Base-by-base conservation (phyloP, 148 eudicot genomes). In the Pouteria glomerata region DNA sequence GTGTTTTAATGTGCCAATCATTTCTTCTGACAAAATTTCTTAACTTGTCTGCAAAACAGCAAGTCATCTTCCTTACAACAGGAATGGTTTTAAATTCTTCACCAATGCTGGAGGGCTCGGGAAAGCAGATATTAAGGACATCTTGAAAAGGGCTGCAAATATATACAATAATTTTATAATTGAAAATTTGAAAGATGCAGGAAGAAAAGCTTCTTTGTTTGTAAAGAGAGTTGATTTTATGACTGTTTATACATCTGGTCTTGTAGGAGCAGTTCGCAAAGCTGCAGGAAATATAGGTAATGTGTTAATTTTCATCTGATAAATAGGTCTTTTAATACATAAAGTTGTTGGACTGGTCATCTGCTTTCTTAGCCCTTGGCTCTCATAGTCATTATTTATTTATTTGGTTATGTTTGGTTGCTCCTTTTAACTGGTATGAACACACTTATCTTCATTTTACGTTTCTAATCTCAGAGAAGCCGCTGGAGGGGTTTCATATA, bases 21-120 rank as follows among this genome's bases (percentile, higher is more conserved):
- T 63, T 63, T 45, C 10, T 4, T 29, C 56, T 77, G 56, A 70
- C 66, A 24, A 68, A 66, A 45, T 35, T 29, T 59, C 14, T 23
- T 59, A 35, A 37, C 59, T 24, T 74, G 73, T 66, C 68, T 76
- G 39, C 61, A 63, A 55, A 67, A 72, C 93, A 95, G 98, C 98
- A 66, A 95, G 98, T 81, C 98, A 95, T 86, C 98, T 95, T 83
- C 98, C 98, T 61, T 91, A 83, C 87, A 95, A 95, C 73, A 84
- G 98, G 72, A 95, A 95, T 73, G 98, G 98, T 31, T 85, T 95
- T 77, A 95, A 94, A 79, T 95, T 95, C 80, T 95, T 95, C 80
- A 95, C 98, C 51, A 87, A 85, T 83, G 78, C 91, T 70, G 98
- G 98, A 82, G 98, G 98, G 57, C 91, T 95, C 58, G 97, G 98